These are phyloP conservation scores for Picea abies DNA, from an alignment of 83 land plant species.

Conservation along the genomic window DNA sequence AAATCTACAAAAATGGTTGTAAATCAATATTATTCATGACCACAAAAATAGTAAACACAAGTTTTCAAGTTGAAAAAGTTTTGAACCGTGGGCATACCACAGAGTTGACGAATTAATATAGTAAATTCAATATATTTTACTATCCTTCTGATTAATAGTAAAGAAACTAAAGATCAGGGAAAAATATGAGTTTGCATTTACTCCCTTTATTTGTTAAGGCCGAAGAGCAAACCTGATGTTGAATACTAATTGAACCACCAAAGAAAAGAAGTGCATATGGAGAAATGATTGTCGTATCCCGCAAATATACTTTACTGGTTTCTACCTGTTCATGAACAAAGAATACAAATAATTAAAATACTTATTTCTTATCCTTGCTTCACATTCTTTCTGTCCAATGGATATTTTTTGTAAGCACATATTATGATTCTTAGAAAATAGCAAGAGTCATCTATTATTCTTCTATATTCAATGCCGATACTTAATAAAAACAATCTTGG, in stretches of 20 bases:
- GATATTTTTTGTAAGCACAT: neutral
- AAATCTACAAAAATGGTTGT: no score
- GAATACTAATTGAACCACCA: conserved; percentile 82
- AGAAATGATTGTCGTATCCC: conserved; percentile 85
- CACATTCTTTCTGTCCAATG: neutral
- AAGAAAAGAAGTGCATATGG: conserved; percentile 86
- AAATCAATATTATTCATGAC: neutral
- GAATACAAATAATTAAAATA: conserved; percentile 1
- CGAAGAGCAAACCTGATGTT: conserved; percentile 78
- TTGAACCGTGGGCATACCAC: neutral
- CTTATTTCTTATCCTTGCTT: neutral
- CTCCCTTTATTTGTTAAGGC: neutral
- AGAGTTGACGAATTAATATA: neutral
- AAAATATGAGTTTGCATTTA: neutral
- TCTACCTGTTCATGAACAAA: conserved; percentile 66
- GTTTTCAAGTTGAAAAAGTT: neutral
- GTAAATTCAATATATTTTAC: neutral
- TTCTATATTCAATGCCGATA: neutral
- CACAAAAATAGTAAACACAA: neutral
- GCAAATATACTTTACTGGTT: conserved; percentile 80
- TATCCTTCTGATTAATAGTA: neutral
- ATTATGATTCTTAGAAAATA: neutral
- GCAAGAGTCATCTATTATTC: neutral
- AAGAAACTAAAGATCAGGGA: neutral
- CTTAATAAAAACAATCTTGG: neutral